Evolutionary conservation across 2,329 filamentous ascomycete species (phyloP).

Genomic region (Penicillium concentricum): DNA sequence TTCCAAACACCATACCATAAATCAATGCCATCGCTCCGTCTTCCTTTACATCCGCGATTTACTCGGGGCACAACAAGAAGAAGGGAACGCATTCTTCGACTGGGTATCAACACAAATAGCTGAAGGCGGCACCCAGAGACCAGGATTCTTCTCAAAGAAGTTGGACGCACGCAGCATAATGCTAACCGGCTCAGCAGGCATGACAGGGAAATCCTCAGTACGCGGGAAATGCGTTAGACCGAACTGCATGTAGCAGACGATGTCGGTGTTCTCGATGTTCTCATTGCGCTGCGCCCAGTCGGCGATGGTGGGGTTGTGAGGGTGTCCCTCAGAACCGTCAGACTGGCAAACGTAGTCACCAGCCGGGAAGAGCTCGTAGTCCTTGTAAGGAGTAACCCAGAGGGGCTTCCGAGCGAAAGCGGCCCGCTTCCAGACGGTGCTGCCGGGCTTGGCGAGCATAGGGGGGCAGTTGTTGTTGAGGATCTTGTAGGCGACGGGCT

Average conservation of each 20-base stretch:
- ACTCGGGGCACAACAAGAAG: constrained; percentile 22
- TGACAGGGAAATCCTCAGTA: constrained; percentile 58
- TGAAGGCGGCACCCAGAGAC: constrained; percentile 54
- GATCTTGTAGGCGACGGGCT: constrained; percentile 30
- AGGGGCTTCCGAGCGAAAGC: constrained; percentile 60
- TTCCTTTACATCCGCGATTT: constrained; percentile 18
- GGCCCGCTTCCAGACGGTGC: constrained; percentile 57
- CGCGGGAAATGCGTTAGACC: constrained; percentile 55
- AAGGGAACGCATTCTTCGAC: constrained; percentile 28
- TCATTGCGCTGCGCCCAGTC: constrained; percentile 47
- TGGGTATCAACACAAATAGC: constrained; percentile 30
- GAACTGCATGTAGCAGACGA: constrained; percentile 59
- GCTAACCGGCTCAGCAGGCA: constrained; percentile 59
- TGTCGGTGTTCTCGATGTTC: constrained; percentile 54
- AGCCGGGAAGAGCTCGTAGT: constrained; percentile 60
- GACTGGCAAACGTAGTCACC: constrained; percentile 63
- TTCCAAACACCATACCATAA: constrained; percentile 4
- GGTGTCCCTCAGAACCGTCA: constrained; percentile 36
- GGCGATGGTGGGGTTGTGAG: constrained; percentile 47
- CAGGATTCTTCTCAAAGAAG: constrained; percentile 60
- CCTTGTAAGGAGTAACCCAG: constrained; percentile 58
- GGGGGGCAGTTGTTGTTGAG: constrained; percentile 30
- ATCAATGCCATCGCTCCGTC: not conserved
- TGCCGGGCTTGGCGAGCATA: constrained; percentile 51
- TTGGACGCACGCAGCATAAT: constrained; percentile 59